Base-by-base conservation (phyloP, 225 moss, liverwort and hornwort species). In the Sphagnum tenellum region DNA sequence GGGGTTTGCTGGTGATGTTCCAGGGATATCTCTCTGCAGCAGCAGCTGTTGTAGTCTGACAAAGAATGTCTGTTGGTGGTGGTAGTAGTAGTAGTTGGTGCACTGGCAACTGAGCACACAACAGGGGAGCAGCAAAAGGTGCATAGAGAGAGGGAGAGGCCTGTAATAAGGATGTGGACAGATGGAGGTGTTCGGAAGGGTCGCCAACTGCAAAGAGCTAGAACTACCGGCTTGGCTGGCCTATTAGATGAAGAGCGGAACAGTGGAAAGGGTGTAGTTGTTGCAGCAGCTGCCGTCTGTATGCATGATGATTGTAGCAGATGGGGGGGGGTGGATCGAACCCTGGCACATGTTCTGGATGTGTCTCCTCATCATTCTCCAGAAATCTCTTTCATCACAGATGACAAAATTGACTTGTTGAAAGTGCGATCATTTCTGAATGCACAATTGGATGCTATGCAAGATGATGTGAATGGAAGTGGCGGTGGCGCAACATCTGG, bases 271-370 rank as follows among this genome's bases (percentile, higher is more conserved):
- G 77, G 86, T 51, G 92, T 98, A 11, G 81, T 98, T 14, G 90
- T 93, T 46, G 81, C 90, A 52, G 77, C 90, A 8, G 90, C 90
- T 46, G 81, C 90, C 49, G 77, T 88, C 10, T 92, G 92, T 44
- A 86, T 90, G 86, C 83, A 93, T n/a, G 96, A 98, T 56, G 96
- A 98, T 50, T 69, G 76, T 68, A 74, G 74, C 69, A 86, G 79
- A 54, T 57, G 75, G 75, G 87, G 92, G 48, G 87, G 92, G 48
- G 78, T 82, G 63, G 92, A 98, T 53, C 91, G 95, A 58, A 92
- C 89, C 8, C 73, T 98, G 57, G 85, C 85, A 62, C 90, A 93
- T 47, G 78, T 98, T 2, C 71, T 98, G 61, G 96, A 80, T 65
- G 77, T 77, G 44, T 64, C 82, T 6, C 73, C 64, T 47, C 68